Evolutionary conservation across 2,329 filamentous ascomycete species (phyloP).

Genomic region (Ceratocystis colombiana): DNA sequence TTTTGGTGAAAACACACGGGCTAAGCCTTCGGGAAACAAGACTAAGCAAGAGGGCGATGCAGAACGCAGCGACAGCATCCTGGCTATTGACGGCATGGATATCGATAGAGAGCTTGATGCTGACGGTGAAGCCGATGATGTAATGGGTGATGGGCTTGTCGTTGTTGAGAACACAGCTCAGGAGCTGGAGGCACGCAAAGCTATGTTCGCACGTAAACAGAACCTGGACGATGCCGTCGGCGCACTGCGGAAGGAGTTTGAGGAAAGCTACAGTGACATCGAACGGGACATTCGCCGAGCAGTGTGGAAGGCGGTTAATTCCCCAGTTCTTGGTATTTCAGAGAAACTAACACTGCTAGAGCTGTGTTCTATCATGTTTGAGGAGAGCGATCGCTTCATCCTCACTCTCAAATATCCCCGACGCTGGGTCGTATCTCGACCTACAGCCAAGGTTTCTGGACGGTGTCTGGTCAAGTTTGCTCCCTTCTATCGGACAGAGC

Average conservation of each 20-base stretch:
- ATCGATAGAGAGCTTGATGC: constrained; percentile 32
- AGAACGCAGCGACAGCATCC: constrained; percentile 22
- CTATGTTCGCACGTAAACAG: constrained; percentile 55
- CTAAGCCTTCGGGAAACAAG: constrained; percentile 19
- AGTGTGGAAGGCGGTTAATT: constrained; percentile 38
- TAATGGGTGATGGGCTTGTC: constrained; percentile 31
- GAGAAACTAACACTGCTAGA: constrained; percentile 38
- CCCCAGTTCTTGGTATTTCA: constrained; percentile 34
- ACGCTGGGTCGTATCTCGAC: constrained; percentile 35
- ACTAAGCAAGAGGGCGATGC: not conserved
- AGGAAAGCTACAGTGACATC: constrained; percentile 35
- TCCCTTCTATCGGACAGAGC: constrained; percentile 33
- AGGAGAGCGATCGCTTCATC: constrained; percentile 37
- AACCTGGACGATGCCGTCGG: constrained; percentile 49
- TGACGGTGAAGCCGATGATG: constrained; percentile 23
- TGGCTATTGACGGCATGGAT: constrained; percentile 25
- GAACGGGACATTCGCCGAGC: constrained; percentile 36
- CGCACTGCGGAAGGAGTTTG: constrained; percentile 38
- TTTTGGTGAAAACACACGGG: constrained; percentile 42
- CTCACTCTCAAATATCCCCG: constrained; percentile 37
- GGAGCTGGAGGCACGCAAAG: constrained; percentile 48
- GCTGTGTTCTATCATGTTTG: constrained; percentile 41
- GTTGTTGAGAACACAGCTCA: constrained; percentile 35
- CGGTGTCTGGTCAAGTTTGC: constrained; percentile 36
- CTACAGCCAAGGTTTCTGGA: constrained; percentile 33